Evolutionary conservation across 2,329 filamentous ascomycete species (phyloP).

Genomic region (Colletotrichum destructivum): DNA sequence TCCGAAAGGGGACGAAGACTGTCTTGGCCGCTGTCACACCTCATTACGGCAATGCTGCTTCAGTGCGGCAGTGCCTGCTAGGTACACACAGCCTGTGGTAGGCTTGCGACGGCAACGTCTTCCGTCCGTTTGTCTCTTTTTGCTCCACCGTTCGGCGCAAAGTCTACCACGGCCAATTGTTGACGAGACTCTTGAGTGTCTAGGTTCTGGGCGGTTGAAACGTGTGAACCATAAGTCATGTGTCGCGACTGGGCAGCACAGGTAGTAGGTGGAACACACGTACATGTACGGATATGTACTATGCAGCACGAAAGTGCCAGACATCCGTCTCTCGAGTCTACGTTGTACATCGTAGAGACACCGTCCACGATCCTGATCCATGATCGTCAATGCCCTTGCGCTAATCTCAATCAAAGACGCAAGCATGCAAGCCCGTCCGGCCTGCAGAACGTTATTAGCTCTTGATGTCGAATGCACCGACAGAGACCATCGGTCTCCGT

Average conservation of each 20-base stretch:
- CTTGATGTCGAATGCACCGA: neutral
- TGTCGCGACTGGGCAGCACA: conserved; percentile 2
- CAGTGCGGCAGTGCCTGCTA: too few species aligned
- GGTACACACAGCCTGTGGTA: neutral
- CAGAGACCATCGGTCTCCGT: neutral
- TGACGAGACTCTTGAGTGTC: conserved; percentile 20
- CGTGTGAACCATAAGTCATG: conserved; percentile 15
- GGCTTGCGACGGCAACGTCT: conserved; percentile 16
- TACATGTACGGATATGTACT: neutral
- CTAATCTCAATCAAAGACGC: conserved; percentile 36
- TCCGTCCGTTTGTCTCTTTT: conserved; percentile 6
- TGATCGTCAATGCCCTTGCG: conserved; percentile 36
- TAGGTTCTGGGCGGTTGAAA: conserved; percentile 27
- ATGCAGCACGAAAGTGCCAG: neutral
- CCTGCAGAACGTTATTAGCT: conserved; percentile 23
- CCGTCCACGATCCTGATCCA: conserved; percentile 20
- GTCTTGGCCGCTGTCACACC: conserved; percentile 29
- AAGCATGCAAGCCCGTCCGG: conserved; percentile 27
- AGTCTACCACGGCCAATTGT: conserved; percentile 7
- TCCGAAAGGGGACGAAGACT: neutral
- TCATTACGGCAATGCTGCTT: neutral
- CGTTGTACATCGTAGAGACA: neutral
- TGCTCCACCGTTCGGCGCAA: conserved; percentile 25
- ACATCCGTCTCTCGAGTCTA: conserved; percentile 10
- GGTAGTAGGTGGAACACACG: neutral